These are phyloP conservation scores for Trametes sanguinea DNA, from an alignment of 768 basidiomycete species.

Conservation along the genomic window DNA sequence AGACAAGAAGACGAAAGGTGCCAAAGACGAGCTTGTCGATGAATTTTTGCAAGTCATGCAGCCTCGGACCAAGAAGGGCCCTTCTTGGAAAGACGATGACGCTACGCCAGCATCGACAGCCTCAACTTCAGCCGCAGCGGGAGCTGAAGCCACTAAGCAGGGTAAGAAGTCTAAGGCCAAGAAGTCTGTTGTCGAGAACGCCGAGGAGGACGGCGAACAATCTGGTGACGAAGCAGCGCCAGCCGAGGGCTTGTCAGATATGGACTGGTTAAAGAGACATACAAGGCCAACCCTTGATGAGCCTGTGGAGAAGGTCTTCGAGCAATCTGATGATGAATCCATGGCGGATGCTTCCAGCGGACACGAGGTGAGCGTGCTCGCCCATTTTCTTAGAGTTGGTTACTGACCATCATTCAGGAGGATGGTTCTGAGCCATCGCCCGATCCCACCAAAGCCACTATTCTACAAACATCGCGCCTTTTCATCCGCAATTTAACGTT, in stretches of 20 bases:
- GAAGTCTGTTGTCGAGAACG: no score
- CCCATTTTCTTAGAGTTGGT: background rate
- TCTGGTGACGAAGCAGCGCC: slow-evolving; percentile 27
- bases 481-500: slow-evolving; percentile 97
- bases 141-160: slow-evolving; percentile 20
- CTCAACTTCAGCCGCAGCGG: slow-evolving; percentile 6
- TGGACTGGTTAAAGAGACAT: slow-evolving; percentile 74
- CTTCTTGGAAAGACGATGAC: slow-evolving; percentile 64
- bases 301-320: slow-evolving; percentile 49
- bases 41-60: slow-evolving; percentile 81
- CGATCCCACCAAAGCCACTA: slow-evolving; percentile 44
- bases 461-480: slow-evolving; percentile 74
- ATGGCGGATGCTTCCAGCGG: slow-evolving; percentile 16
- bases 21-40: slow-evolving; percentile 39
- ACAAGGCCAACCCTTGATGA: slow-evolving; percentile 52
- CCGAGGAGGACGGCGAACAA: background rate
- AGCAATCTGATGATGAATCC: slow-evolving; percentile 62
- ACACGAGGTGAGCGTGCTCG: background rate
- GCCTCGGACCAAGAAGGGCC: slow-evolving; percentile 54
- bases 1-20: background rate
- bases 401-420: background rate
- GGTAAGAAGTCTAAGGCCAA: slow-evolving; percentile 25
- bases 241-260: slow-evolving; percentile 53
- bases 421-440: background rate
- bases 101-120: background rate